Evolutionary conservation across 495 filamentous ascomycete genomes (phyloP).

Genomic region (Penicillium steckii): DNA sequence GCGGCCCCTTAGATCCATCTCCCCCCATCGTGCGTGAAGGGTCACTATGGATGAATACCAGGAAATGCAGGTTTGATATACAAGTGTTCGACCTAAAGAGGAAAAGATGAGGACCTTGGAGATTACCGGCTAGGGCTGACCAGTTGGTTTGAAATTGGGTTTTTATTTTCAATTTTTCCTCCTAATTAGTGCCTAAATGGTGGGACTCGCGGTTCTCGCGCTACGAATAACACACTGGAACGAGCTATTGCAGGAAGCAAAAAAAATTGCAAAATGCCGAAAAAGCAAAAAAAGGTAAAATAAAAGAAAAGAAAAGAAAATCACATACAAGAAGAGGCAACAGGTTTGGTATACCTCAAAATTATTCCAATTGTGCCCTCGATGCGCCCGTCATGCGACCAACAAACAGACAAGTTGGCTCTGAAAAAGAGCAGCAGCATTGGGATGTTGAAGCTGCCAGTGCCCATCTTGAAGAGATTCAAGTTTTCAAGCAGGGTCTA

Average conservation of each 20-base stretch:
- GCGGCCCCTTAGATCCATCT: too few relatives aligned
- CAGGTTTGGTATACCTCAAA: neutral
- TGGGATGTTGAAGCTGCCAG: conserved; percentile 8
- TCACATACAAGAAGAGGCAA: neutral
- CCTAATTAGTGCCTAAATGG: neutral
- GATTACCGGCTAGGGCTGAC: neutral
- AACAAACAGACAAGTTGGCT: neutral
- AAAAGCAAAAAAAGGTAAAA: neutral
- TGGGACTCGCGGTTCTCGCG: neutral
- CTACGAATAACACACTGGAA: neutral
- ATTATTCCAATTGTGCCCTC: too few relatives aligned
- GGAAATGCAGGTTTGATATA: neutral
- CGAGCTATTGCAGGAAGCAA: neutral
- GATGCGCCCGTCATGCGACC: neutral
- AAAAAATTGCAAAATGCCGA: neutral
- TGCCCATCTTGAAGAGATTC: conserved; percentile 12
- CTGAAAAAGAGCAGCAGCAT: conserved; percentile 3
- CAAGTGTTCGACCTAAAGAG: neutral
- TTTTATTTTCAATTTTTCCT: neutral
- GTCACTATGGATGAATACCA: too few relatives aligned
- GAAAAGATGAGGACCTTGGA: neutral
- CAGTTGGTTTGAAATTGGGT: neutral
- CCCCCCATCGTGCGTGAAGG: too few relatives aligned
- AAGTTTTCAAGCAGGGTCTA: conserved; percentile 20
- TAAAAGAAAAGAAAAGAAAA: neutral